A percentile compares a stretch with the other conserved stretches of the same genome.
Evolutionary conservation across 2,329 filamentous ascomycete species (phyloP).

Genomic region (Colletotrichum plurivorum): DNA sequence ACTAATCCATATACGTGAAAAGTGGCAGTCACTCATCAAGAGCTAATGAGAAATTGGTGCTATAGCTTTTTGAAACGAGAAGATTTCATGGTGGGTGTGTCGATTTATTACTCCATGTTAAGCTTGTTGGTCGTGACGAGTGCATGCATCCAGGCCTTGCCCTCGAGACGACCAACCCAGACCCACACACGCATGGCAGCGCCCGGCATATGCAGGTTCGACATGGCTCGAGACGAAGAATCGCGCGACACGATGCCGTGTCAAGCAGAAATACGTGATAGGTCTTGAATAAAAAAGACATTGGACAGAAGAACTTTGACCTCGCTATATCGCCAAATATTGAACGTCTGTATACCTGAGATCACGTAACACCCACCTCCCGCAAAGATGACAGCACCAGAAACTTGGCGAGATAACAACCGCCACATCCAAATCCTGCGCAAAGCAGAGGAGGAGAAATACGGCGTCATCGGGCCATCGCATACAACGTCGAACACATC

Average conservation of each 20-base stretch:
- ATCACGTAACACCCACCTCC: not conserved
- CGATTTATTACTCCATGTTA: no score
- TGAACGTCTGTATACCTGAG: not conserved
- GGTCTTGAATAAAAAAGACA: no score
- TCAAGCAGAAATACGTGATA: not conserved
- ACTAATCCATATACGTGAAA: no score
- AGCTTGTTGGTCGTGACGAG: not conserved
- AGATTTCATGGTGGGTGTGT: no score
- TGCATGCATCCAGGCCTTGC: not conserved
- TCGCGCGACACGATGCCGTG: not conserved
- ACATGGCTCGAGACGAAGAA: no score
- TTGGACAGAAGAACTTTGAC: no score
- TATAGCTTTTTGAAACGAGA: no score
- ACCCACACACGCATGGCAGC: not conserved
- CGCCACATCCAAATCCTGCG: slow-evolving; percentile 19
- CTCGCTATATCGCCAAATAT: not conserved
- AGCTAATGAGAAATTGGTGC: no score
- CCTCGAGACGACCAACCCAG: slow-evolving; percentile 28
- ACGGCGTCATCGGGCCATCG: slow-evolving; percentile 68
- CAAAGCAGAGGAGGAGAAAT: slow-evolving; percentile 45
- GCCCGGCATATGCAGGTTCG: no score
- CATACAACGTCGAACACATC: slow-evolving; percentile 78
- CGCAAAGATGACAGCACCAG: slow-evolving; percentile 15
- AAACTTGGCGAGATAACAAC: slow-evolving; percentile 20
- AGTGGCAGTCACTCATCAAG: no score